Percentiles rank a stretch among this genome's conserved stretches.
Conservation (phyloP, 768 basidiomycete species). For the Russula virescens region DNA sequence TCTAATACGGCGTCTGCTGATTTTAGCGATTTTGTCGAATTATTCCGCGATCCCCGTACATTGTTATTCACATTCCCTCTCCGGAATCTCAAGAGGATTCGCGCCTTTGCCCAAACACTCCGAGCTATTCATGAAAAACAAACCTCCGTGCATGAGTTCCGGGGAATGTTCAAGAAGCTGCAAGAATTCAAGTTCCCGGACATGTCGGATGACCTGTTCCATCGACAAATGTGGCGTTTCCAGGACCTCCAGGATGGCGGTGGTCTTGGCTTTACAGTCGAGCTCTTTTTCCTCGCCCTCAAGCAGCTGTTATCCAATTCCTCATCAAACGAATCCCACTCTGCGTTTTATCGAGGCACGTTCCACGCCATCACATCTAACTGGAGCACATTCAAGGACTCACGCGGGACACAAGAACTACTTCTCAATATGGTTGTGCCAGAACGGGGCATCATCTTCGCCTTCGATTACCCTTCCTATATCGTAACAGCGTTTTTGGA, state of each 20-base stretch:
- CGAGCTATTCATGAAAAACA: background rate
- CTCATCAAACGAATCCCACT: background rate
- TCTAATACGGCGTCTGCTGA: no score
- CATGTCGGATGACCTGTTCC: background rate
- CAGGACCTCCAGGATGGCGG: background rate
- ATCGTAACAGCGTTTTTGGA: background rate
- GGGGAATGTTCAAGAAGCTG: background rate
- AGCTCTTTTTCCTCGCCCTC: constrained; percentile 2
- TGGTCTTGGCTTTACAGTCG: constrained; percentile 1
- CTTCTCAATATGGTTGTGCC: background rate
- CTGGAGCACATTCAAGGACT: background rate
- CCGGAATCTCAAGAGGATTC: background rate
- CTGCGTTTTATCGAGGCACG: no score
- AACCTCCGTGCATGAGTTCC: background rate
- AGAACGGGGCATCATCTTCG: background rate
- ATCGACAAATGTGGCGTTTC: background rate
- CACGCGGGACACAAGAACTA: background rate
- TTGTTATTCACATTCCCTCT: background rate
- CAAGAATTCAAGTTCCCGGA: background rate
- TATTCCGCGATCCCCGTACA: background rate
- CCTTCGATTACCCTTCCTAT: background rate
- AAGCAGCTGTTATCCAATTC: background rate
- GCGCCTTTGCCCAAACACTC: background rate
- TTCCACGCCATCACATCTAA: no score
- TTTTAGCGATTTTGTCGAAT: background rate